Evolutionary conservation across 2,329 filamentous ascomycete species (phyloP).

Genomic region (Diaporthe citrichinensis): DNA sequence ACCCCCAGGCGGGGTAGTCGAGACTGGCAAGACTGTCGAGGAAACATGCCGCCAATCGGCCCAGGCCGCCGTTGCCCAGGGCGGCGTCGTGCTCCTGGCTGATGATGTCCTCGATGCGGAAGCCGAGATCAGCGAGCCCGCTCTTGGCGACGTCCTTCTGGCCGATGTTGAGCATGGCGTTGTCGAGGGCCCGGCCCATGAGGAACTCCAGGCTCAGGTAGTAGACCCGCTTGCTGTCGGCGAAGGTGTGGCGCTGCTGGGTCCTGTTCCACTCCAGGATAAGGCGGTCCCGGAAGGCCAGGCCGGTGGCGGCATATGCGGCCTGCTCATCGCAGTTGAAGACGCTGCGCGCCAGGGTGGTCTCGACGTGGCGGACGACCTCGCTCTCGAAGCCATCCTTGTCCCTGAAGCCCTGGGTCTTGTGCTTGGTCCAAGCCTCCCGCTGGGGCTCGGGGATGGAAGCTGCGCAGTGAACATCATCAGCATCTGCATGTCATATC

Average conservation of each 20-base stretch:
- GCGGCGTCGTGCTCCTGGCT: constrained; percentile 96
- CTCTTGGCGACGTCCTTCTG: constrained; percentile 88
- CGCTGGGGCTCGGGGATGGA: constrained; percentile 91
- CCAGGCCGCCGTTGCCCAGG: constrained; percentile 94
- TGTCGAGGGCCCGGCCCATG: constrained; percentile 96
- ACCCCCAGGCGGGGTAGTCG: constrained; percentile 97
- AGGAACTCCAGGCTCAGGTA: constrained; percentile 98
- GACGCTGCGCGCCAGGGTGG: constrained; percentile 92
- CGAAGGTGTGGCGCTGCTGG: constrained; percentile 93
- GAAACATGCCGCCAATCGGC: constrained; percentile 95
- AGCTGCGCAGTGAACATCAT: constrained; percentile 55
- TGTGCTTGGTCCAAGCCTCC: constrained; percentile 79
- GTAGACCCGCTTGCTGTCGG: constrained; percentile 94
- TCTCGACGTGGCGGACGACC: constrained; percentile 94
- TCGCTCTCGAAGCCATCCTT: constrained; percentile 90
- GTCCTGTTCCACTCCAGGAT: constrained; percentile 98
- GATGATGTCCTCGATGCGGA: constrained; percentile 97
- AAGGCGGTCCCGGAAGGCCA: constrained; percentile 93
- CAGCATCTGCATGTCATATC: neutral
- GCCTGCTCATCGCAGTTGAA: constrained; percentile 98
- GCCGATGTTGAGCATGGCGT: constrained; percentile 97
- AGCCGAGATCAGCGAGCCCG: constrained; percentile 89
- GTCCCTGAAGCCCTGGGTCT: constrained; percentile 77
- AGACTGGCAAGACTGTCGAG: constrained; percentile 95
- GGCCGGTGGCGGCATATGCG: constrained; percentile 89